Conservation (phyloP, 371 early-diverging fungal genomes). For the Mucor circinelloides region DNA sequence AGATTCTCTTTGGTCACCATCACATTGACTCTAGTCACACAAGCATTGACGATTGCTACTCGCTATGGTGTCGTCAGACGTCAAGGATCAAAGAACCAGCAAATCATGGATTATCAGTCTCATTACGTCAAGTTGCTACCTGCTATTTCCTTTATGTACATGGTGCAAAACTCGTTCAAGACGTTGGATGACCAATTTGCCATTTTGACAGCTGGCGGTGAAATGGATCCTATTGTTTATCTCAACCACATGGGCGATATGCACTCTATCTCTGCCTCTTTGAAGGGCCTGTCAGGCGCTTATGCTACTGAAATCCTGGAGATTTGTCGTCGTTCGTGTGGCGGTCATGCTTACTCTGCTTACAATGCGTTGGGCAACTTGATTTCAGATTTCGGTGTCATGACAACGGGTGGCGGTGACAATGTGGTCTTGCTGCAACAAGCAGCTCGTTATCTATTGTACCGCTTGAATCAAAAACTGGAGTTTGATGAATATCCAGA, state of each 20-base stretch:
- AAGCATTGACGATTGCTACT: conserved; percentile 67
- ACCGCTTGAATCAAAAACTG: conserved; percentile 24
- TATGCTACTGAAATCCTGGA: conserved; percentile 60
- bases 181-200: conserved; percentile 36
- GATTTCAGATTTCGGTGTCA: conserved; percentile 66
- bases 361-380: conserved; percentile 69
- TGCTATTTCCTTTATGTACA: conserved; percentile 61
- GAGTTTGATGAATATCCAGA: conserved; percentile 29
- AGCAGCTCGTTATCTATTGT: conserved; percentile 38
- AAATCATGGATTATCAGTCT: conserved; percentile 72
- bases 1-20: conserved; percentile 51
- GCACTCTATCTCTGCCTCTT: conserved; percentile 60
- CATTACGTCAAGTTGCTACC: conserved; percentile 64
- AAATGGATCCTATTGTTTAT: conserved; percentile 44
- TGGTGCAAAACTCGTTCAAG: conserved; percentile 27
- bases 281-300: conserved; percentile 59
- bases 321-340: conserved; percentile 57
- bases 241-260: conserved; percentile 61
- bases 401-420: conserved; percentile 77
- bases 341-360: conserved; percentile 66
- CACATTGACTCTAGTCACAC: conserved; percentile 41
- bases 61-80: conserved; percentile 72
- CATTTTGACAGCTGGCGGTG: conserved; percentile 39
- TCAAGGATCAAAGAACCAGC: conserved; percentile 67
- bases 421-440: conserved; percentile 70